A percentile compares a stretch with the other conserved stretches of the same genome.
Conservation (phyloP, 352 stramenopile species). For the Globisporangium uncinulatum region DNA sequence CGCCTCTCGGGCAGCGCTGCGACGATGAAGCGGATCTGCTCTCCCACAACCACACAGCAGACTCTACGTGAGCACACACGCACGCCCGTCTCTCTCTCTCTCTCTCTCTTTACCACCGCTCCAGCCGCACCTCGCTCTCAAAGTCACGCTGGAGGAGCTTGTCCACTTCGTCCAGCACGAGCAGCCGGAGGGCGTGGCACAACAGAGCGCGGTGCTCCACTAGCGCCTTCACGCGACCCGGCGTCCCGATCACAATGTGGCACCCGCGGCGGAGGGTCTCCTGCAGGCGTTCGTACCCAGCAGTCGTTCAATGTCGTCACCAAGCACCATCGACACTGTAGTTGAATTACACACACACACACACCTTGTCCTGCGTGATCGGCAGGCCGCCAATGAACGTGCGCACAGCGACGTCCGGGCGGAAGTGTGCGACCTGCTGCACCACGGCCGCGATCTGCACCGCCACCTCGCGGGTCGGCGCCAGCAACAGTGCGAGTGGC, state of each 20-base stretch:
- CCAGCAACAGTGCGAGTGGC: constrained; percentile 56
- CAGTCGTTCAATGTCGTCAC: too few relatives aligned
- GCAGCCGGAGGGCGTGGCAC: constrained; percentile 42
- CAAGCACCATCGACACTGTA: too few relatives aligned
- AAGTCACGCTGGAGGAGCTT: constrained; percentile 71
- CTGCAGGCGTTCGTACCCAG: background rate
- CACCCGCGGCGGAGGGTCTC: constrained; percentile 35
- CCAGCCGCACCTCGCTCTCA: constrained; percentile 38
- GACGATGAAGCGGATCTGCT: constrained; percentile 58
- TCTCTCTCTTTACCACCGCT: background rate
- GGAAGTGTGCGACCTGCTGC: constrained; percentile 39
- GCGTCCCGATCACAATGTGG: constrained; percentile 67
- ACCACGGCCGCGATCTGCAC: constrained; percentile 71
- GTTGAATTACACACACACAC: background rate
- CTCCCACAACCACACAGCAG: background rate
- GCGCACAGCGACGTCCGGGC: constrained; percentile 16
- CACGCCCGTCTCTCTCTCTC: background rate
- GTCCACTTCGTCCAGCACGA: constrained; percentile 81
- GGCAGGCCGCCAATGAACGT: constrained; percentile 60
- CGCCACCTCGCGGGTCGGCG: constrained; percentile 71
- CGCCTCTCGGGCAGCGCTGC: constrained; percentile 43
- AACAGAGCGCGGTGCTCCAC: constrained; percentile 48
- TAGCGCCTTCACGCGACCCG: constrained; percentile 63
- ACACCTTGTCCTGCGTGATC: constrained; percentile 54
- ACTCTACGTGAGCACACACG: too few relatives aligned